phyloP scores from a whole-genome alignment of 2,329 filamentous ascomycete genomes.

The Anthostomella pinea region DNA sequence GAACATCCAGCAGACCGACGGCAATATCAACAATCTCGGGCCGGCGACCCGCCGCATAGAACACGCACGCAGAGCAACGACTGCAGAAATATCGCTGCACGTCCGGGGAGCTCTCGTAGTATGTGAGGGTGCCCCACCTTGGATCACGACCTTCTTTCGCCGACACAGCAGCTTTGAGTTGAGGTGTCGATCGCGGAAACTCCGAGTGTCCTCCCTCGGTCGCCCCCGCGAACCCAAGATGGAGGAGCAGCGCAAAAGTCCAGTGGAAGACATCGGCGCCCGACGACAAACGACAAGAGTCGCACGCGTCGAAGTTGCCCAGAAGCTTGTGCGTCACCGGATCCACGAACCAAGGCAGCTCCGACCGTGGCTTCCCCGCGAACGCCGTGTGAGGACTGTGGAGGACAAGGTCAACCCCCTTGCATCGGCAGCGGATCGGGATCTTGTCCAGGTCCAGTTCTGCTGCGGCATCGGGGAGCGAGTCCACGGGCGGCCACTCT shows the following conservation, averaged over 20 bases:
- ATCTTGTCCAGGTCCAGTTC: slow-evolving; percentile 25
- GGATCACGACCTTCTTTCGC: slow-evolving; percentile 27
- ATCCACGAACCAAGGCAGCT: slow-evolving; percentile 43
- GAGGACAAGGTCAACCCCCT: slow-evolving; percentile 42
- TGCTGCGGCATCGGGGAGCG: slow-evolving; percentile 10
- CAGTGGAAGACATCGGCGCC: slow-evolving; percentile 45
- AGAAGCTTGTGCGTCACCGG: slow-evolving; percentile 39
- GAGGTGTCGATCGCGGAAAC: slow-evolving; percentile 31
- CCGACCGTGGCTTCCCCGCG: slow-evolving; percentile 19
- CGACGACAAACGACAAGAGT: slow-evolving; percentile 43
- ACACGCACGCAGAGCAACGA: slow-evolving; percentile 44
- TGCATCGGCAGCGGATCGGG: slow-evolving; percentile 44
- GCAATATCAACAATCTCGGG: slow-evolving; percentile 42
- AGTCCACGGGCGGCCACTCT: slow-evolving; percentile 28
- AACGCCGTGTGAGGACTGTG: slow-evolving; percentile 30
- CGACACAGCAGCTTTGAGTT: slow-evolving; percentile 36
- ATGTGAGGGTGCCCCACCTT: slow-evolving; percentile 40
- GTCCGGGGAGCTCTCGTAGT: slow-evolving; percentile 41
- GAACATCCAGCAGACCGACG: slow-evolving; percentile 41
- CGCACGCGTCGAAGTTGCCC: slow-evolving; percentile 42
- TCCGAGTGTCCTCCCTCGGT: slow-evolving; percentile 1
- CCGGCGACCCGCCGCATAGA: slow-evolving; percentile 40
- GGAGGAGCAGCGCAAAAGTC: slow-evolving; percentile 40
- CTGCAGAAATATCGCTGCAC: slow-evolving; percentile 49
- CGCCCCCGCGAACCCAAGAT: slow-evolving; percentile 34